Base-by-base conservation (phyloP, 768 basidiomycete species). In the Xerocomellus amylosporus region DNA sequence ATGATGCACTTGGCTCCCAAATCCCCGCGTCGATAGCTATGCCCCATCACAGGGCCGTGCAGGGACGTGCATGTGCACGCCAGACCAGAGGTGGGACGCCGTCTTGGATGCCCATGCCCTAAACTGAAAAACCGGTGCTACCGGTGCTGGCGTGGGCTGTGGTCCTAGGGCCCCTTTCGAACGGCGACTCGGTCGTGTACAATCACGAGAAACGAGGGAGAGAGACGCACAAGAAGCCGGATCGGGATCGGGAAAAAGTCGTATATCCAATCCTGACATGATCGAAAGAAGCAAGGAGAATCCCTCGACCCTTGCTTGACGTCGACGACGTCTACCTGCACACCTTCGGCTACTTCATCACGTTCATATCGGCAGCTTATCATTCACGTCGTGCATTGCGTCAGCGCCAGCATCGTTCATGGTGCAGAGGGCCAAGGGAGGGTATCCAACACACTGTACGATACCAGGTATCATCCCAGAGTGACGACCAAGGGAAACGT, bases 281-380 rank as follows among this genome's bases (percentile, higher is more conserved):
- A 58, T 58, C 56, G 45, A 24, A 22, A 36, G 46, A 53, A 36
- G 30, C 4, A 31, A 30, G 46, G 46, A 24, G 30, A 2, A 26
- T 51, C 56, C 47, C 46, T 57, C 40, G 57, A 52, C 56, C 56
- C 56, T 57, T 28, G 56, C 46, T 58, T 28, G 47, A 45, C 47
- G 20, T 45, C 20, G 41, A 51, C 13, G 38, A 51, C 10, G 48
- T 56, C 48, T 44, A 26, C 55, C 30, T 50, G 46, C 55, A 56
- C n/a, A 42, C 42, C 14, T 24, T 40, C 41, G 33, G 38, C 2
- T 33, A 6, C 15, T 47, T 48, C 46, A 42, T 42, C 30, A 10
- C 10, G 30, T 10, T 30, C 24, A 24, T 24, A 41, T 47, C 30
- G 17, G 37, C 37, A 26, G 8, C 47, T 14, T 8, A 7, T n/a